Conservation (phyloP, 306 rosid genomes). For the Heteromeles arbutifolia region DNA sequence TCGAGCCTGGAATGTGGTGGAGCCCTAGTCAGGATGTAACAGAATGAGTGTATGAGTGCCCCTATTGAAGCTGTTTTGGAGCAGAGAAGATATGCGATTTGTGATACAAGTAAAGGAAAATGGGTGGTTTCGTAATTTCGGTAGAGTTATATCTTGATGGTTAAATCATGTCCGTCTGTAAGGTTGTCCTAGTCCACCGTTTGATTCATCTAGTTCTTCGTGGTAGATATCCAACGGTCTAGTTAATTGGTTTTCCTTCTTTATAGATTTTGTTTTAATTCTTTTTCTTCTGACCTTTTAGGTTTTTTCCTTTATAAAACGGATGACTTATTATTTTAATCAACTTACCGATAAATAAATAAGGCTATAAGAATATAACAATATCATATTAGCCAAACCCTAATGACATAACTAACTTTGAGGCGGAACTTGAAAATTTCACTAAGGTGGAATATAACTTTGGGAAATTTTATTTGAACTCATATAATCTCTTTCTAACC, state of each 20-base stretch:
- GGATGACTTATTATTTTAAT: too few relatives aligned
- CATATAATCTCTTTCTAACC: too few relatives aligned
- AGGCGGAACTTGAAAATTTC: too few relatives aligned
- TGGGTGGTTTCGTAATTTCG: neutral
- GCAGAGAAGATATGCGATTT: neutral
- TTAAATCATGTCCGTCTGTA: neutral
- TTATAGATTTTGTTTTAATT: too few relatives aligned
- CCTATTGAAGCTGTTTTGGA: slow-evolving; percentile 27
- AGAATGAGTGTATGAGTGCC: slow-evolving; percentile 27
- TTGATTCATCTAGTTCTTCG: neutral
- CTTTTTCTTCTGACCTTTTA: too few relatives aligned
- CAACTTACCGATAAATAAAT: too few relatives aligned
- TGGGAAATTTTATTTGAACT: too few relatives aligned
- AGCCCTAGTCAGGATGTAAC: too few relatives aligned
- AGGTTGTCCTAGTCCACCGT: neutral
- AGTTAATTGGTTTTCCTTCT: neutral
- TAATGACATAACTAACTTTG: neutral
- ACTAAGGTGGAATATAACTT: too few relatives aligned
- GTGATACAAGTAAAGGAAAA: neutral
- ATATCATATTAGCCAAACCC: neutral
- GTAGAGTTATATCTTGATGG: neutral
- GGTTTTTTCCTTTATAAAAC: too few relatives aligned
- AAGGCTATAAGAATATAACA: too few relatives aligned
- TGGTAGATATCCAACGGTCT: neutral
- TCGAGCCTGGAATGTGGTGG: too few relatives aligned